Evolutionary conservation across 768 basidiomycete genomes (phyloP), one percentile per base, ranked within the genome.

Genomic region (Lactarius vividus): DNA sequence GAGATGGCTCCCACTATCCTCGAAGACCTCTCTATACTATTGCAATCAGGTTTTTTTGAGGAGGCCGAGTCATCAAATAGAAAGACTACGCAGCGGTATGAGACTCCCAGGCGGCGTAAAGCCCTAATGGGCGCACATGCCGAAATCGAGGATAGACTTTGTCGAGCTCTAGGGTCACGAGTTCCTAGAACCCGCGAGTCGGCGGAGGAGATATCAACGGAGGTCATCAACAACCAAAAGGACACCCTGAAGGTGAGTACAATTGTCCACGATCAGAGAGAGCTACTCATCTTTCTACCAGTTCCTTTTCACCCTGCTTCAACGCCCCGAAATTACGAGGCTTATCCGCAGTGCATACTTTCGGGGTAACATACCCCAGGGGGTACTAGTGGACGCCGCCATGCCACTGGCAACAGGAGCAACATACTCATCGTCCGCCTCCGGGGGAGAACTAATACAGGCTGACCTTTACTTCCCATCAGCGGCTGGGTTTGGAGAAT

Each of bases 381-480:
- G 61, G 3, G 55, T 46, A n/a, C 28, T 16, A 39, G 28, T 23
- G 28, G 29, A 53, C 13, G 15, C 29, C 10, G 9, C 54, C 28
- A 39, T 37, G 33, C 8, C 26, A 16, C 46, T 16, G n/a, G n/a
- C 20, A 20, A 53, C 39, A n/a, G 56, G 2, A 10, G 18, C 46
- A 35, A 8, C 39, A n/a, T 6, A 52, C 8, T 10, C 60, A 20
- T 53, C 49, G 0, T 29, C 40, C 37, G 7, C 29, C 9, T n/a
- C 18, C 56, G 8, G 42, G 4, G 56, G 15, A 46, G 57, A 59
- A 0, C 26, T 16, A 16, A 59, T 67, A n/a, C 66, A 33, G 11
- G 53, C 57, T 8, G 66, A 67, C 63, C 57, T 67, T 16, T 55
- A 63, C 57, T 63, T 63, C 15, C 61, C 44, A 28, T 63, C 66